Conservation (phyloP, 2,329 filamentous ascomycete species). For the Rutstroemia sydowiana region DNA sequence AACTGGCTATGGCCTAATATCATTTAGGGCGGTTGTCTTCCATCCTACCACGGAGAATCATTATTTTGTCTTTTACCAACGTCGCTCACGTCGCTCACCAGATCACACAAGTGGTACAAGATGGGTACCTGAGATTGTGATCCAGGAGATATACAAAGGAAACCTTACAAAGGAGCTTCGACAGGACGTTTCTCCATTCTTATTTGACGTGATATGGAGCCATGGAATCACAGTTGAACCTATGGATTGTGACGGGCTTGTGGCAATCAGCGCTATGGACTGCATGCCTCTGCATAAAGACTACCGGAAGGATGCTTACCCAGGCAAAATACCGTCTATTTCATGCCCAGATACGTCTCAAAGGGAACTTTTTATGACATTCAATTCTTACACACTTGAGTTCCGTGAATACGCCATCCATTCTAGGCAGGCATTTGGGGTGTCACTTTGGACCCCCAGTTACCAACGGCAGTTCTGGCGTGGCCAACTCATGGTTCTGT, state of each 20-base stretch:
- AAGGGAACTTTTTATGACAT: too few relatives aligned
- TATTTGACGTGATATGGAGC: neutral
- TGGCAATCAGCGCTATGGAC: neutral
- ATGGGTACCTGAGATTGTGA: neutral
- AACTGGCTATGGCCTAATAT: neutral
- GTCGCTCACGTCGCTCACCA: accelerated
- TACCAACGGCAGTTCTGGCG: neutral
- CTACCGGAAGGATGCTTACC: too few relatives aligned
- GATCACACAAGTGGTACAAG: neutral
- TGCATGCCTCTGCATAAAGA: too few relatives aligned
- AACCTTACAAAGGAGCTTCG: neutral
- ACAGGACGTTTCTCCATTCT: neutral
- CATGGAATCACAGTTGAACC: neutral
- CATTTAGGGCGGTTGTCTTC: neutral
- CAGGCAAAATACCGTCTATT: too few relatives aligned
- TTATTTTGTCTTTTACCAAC: slow-evolving; percentile 1
- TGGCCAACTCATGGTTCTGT: neutral
- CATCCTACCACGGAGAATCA: slow-evolving; percentile 1
- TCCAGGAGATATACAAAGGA: neutral
- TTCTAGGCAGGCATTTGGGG: too few relatives aligned
- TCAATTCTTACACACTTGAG: neutral
- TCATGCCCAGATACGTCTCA: too few relatives aligned
- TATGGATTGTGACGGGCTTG: neutral
- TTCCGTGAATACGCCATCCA: neutral
- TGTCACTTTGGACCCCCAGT: too few relatives aligned